Base-by-base conservation (phyloP, 1,284 basidiomycete genomes). In the Pascua guehoae region DNA sequence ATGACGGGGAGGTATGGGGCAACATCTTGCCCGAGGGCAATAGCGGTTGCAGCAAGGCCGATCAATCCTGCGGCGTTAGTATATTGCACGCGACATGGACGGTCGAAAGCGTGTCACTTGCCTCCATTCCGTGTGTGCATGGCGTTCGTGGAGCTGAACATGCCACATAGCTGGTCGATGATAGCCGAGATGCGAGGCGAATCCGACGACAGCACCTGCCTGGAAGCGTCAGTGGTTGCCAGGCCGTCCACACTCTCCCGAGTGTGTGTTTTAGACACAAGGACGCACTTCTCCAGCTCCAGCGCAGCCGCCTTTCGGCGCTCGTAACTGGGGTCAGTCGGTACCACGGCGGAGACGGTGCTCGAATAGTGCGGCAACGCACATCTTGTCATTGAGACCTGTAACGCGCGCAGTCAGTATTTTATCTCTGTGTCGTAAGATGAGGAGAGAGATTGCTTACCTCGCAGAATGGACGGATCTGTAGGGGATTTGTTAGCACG, bases 301-400 rank as follows among this genome's bases (percentile, higher is more conserved):
- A 97, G 85, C 1, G 95, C 94, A 5, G 94, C 91, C 10, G 89
- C 87, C 79, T 98, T 98, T 61, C 96, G 86, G 79, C 92, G 91
- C 81, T 98, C 95, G 73, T 98, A 76, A 47, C 73, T 75, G 53
- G 76, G 12, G 46, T 57, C 17, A 51, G 58, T 39, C 24, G 42
- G 49, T 18, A 8, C 12, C 8, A 16, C 14, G 11, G 16, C 5
- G 38, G 8, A n/a, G 12, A n/a, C 17, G 32, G 14, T 41, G 41
- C 41, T 14, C 15, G 15, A 11, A n/a, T 43, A 8, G 18, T 4
- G 18, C 18, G 4, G 41, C 14, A 15, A 51, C 71, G 47, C 49
- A 78, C 68, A 78, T 70, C 68, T 78, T 78, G 61, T 78, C 75
- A 70, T 78, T 78, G 58, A 78, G 71, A 46, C 73, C 76, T 78